Conservation (phyloP, 2,329 filamentous ascomycete genomes). For the Leptographium galeiforme region DNA sequence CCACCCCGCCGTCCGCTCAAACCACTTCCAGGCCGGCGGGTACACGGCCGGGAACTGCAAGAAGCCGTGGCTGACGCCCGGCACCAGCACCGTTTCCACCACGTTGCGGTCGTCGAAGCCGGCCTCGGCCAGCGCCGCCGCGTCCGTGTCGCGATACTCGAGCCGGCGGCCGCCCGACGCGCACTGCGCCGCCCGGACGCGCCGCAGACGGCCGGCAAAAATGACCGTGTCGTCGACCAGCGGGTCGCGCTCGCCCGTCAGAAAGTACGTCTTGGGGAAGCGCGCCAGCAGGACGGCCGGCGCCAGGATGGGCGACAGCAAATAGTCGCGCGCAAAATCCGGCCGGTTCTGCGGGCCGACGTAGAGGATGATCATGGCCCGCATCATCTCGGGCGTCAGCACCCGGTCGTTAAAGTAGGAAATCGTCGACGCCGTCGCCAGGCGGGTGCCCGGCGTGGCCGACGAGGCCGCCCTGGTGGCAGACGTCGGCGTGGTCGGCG, state of each 20-base stretch:
- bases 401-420: conserved; percentile 96
- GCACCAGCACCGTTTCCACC: conserved; percentile 72
- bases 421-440: conserved; percentile 93
- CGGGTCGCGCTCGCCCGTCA: conserved; percentile 90
- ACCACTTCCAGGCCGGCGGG: conserved; percentile 79
- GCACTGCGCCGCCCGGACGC: conserved; percentile 52
- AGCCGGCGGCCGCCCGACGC: conserved; percentile 38
- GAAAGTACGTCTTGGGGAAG: conserved; percentile 91
- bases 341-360: conserved; percentile 87
- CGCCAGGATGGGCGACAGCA: conserved; percentile 79
- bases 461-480: conserved; percentile 26
- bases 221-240: conserved; percentile 95
- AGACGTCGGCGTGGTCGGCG: background rate
- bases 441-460: conserved; percentile 56
- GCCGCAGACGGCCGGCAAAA: conserved; percentile 76
- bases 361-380: conserved; percentile 96
- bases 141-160: conserved; percentile 31
- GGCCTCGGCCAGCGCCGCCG: conserved; percentile 24
- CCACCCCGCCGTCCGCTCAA: conserved; percentile 68
- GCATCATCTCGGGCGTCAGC: conserved; percentile 94
- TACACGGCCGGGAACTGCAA: conserved; percentile 82
- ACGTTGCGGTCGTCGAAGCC: conserved; percentile 57
- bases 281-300: conserved; percentile 68
- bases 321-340: conserved; percentile 82
- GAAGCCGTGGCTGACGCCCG: conserved; percentile 87